Evolutionary conservation across 257 asterid species (phyloP), one percentile per base, ranked within the genome.

Genomic region (Solanum virginianum): DNA sequence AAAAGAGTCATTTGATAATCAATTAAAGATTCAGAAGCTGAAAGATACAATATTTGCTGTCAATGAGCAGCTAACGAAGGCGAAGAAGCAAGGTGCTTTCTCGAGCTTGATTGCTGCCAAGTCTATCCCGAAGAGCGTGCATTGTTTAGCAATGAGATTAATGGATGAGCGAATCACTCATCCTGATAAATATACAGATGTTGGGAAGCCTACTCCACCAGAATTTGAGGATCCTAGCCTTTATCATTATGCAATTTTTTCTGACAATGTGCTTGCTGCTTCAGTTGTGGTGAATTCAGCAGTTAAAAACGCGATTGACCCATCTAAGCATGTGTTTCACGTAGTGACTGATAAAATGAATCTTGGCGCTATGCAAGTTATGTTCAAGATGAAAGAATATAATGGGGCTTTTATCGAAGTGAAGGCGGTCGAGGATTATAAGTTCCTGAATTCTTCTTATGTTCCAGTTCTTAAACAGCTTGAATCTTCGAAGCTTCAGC

Each of bases 21-120:
- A 92, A 63, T 84, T 94, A 83, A 94, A 92, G 85, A 92, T 94
- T 65, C 97, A 94, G 79, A 94, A 92, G 91, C 86, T 94, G 91
- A 94, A 94, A 74, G 97, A 94, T 59, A 90, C 90, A 45, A 94
- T 94, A 80, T 94, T 94, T 84, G 94, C 93, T 18, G 86, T 94
- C 84, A 91, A 92, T 85, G 97, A 92, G 80, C 95, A 89, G 90
- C 80, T 92, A 59, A 91, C 94, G 14, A 94, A 94, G 87, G 91
- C 95, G 7, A 94, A 92, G 86, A 94, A 93, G 91, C 94, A 92
- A 77, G 97, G 97, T 81, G 97, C 96, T 71, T 94, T 94, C 57
- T 91, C 97, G 20, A 94, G 95, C 91, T 89, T 94, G 92, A 90
- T 94, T 88, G 97, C 97, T 60, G 97, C 97, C 80, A 94, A 94